These are phyloP conservation scores for Calonectria honghensis DNA, from an alignment of 2,329 filamentous ascomycete species.

Conservation along the genomic window DNA sequence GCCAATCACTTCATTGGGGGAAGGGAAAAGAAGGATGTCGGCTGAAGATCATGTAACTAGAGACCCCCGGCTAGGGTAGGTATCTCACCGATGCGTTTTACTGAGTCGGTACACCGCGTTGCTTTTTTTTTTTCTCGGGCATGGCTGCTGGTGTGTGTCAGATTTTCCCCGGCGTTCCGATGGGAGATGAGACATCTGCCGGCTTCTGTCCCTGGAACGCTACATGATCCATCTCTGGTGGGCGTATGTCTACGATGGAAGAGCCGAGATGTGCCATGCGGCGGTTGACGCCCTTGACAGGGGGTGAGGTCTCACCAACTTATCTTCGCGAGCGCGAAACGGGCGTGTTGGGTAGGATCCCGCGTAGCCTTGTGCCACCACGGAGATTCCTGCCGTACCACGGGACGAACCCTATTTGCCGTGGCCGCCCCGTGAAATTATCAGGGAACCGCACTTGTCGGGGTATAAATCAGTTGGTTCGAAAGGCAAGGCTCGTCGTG, in stretches of 20 bases:
- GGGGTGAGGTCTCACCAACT: constrained; percentile 36
- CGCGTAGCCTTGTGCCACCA: constrained; percentile 47
- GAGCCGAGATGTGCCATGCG: constrained; percentile 25
- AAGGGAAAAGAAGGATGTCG: constrained; percentile 42
- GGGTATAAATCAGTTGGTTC: constrained; percentile 25
- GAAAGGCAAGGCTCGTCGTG: constrained; percentile 34
- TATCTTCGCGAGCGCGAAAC: constrained; percentile 40
- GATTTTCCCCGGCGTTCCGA: constrained; percentile 37
- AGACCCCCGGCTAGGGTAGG: constrained; percentile 33
- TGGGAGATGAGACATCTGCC: constrained; percentile 33
- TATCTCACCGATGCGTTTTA: constrained; percentile 29
- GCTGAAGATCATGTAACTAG: constrained; percentile 38
- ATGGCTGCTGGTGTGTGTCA: constrained; percentile 34
- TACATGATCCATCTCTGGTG: constrained; percentile 29
- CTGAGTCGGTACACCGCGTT: constrained; percentile 39
- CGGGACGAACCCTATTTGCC: constrained; percentile 54
- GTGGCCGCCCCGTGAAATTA: constrained; percentile 39
- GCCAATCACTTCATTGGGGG: constrained; percentile 40
- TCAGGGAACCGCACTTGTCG: constrained; percentile 31
- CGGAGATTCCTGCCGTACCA: constrained; percentile 45
- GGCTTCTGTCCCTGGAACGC: constrained; percentile 15
- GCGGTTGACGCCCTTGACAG: constrained; percentile 20
- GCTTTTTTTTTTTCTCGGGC: constrained; percentile 42
- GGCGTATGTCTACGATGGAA: constrained; percentile 16
- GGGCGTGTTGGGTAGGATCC: constrained; percentile 45